A percentile compares a stretch with the other conserved stretches of the same genome.
Evolutionary conservation across 805 yeast genomes (phyloP).

Genomic region (Starmerella etchellsii): DNA sequence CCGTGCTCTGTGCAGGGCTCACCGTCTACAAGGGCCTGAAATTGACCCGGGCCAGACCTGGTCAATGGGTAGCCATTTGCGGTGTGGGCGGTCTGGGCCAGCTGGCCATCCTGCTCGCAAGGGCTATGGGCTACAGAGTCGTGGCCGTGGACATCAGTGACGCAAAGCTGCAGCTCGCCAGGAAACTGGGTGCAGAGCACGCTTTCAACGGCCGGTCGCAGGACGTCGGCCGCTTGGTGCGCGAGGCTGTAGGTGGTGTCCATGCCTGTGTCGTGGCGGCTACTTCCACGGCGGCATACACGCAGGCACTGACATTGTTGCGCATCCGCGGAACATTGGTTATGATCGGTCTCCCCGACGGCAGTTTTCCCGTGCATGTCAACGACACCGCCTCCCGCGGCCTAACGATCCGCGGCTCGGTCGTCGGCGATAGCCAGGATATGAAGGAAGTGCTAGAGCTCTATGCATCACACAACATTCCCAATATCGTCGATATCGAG

Average conservation of each 20-base stretch:
- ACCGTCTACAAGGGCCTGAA: constrained; percentile 58
- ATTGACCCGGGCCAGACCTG: constrained; percentile 44
- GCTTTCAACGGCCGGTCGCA: constrained; percentile 44
- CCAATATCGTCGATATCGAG: constrained; percentile 43
- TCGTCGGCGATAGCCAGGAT: constrained; percentile 51
- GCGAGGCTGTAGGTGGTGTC: constrained; percentile 49
- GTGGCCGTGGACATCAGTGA: constrained; percentile 67
- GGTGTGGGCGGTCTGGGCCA: constrained; percentile 79
- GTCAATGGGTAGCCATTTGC: constrained; percentile 62
- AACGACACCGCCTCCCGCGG: constrained; percentile 43
- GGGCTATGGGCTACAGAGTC: constrained; percentile 61
- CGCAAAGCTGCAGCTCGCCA: constrained; percentile 38
- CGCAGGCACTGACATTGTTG: constrained; percentile 18
- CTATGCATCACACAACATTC: constrained; percentile 37
- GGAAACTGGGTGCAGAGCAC: constrained; percentile 49
- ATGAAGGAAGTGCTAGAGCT: constrained; percentile 43
- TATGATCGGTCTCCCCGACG: constrained; percentile 51
- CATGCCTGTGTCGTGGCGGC: constrained; percentile 61
- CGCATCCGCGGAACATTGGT: constrained; percentile 46
- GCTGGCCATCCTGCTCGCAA: constrained; percentile 62
- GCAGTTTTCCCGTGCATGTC: constrained; percentile 32
- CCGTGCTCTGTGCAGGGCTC: constrained; percentile 55
- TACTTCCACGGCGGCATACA: constrained; percentile 34
- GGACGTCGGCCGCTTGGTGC: constrained; percentile 21
- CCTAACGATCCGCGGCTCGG: constrained; percentile 42